Percentiles rank a stretch among this genome's conserved stretches.
phyloP scores from a whole-genome alignment of 371 early-diverging fungal genomes.

The Batrachochytrium dendrobatidis region DNA sequence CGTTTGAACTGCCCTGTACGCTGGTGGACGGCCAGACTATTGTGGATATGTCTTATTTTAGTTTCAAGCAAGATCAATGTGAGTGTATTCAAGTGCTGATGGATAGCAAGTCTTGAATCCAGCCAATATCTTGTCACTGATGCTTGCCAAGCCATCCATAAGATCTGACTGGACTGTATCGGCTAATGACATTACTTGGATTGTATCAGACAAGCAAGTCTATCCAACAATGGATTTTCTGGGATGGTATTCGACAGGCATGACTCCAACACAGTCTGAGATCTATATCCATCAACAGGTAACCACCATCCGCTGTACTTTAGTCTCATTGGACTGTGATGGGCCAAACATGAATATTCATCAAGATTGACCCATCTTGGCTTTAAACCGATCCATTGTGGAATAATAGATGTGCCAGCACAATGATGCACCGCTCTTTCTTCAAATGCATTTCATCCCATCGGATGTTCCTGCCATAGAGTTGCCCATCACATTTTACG shows the following conservation, averaged over 20 bases:
- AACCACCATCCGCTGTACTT: no score
- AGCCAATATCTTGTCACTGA: no score
- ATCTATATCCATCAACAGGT: slow-evolving; percentile 70
- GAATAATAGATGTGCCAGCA: slow-evolving; percentile 51
- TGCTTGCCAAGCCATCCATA: no score
- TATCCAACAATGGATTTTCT: slow-evolving; percentile 75
- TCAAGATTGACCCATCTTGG: no score
- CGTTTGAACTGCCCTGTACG: slow-evolving; percentile 62
- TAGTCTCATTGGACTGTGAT: no score
- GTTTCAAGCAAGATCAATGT: slow-evolving; percentile 72
- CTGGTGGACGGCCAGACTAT: slow-evolving; percentile 33
- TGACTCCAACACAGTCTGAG: slow-evolving; percentile 51
- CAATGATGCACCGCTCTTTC: slow-evolving; percentile 70
- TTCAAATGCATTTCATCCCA: slow-evolving; percentile 58
- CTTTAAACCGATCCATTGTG: no score
- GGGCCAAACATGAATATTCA: no score
- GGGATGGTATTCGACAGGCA: slow-evolving; percentile 78
- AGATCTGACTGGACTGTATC: no score
- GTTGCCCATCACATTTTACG: slow-evolving; percentile 73
- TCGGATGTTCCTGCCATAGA: slow-evolving; percentile 31
- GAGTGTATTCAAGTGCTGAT: slow-evolving; percentile 19
- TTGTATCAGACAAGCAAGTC: slow-evolving; percentile 72
- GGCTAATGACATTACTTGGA: no score
- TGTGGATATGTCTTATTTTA: slow-evolving; percentile 55
- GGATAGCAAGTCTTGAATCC: no score